Evolutionary conservation across 1,284 basidiomycete genomes (phyloP).

Genomic region (Austroboletus niveus): DNA sequence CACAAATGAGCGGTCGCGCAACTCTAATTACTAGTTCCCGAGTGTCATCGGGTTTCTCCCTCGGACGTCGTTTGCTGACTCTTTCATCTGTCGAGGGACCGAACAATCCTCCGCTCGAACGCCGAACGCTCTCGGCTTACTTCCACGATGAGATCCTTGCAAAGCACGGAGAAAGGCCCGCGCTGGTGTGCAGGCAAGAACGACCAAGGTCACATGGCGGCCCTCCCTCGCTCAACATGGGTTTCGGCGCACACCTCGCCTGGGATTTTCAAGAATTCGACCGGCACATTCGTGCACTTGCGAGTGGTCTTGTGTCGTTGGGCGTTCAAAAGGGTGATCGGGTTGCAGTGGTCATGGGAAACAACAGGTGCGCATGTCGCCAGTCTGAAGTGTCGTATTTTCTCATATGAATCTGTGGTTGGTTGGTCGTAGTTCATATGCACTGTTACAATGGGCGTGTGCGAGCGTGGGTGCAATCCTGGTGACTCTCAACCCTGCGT

Average conservation of each 20-base stretch:
- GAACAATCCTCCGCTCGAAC: constrained; percentile 55
- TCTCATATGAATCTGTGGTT: too few relatives aligned
- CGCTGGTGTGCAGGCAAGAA: constrained; percentile 67
- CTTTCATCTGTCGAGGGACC: constrained; percentile 61
- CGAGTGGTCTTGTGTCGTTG: constrained; percentile 65
- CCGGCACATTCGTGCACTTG: constrained; percentile 62
- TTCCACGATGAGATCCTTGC: constrained; percentile 57
- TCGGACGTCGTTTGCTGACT: constrained; percentile 26
- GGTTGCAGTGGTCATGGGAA: constrained; percentile 82
- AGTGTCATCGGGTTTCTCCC: background rate
- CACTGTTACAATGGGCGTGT: constrained; percentile 80
- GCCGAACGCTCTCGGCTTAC: constrained; percentile 62
- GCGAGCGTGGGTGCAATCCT: constrained; percentile 77
- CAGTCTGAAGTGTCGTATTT: too few relatives aligned
- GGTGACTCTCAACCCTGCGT: constrained; percentile 82
- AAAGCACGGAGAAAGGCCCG: constrained; percentile 52
- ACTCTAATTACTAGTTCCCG: background rate
- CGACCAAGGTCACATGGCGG: constrained; percentile 57
- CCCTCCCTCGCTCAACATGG: constrained; percentile 50
- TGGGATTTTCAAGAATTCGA: constrained; percentile 79
- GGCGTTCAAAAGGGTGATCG: constrained; percentile 78
- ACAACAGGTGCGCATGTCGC: constrained; percentile 56
- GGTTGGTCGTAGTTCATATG: constrained; percentile 58
- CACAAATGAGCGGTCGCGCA: background rate
- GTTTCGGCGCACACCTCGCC: constrained; percentile 50